Evolutionary conservation across 2,329 filamentous ascomycete species (phyloP), one percentile per base, ranked within the genome.

Genomic region (Trichoderma polysporum): DNA sequence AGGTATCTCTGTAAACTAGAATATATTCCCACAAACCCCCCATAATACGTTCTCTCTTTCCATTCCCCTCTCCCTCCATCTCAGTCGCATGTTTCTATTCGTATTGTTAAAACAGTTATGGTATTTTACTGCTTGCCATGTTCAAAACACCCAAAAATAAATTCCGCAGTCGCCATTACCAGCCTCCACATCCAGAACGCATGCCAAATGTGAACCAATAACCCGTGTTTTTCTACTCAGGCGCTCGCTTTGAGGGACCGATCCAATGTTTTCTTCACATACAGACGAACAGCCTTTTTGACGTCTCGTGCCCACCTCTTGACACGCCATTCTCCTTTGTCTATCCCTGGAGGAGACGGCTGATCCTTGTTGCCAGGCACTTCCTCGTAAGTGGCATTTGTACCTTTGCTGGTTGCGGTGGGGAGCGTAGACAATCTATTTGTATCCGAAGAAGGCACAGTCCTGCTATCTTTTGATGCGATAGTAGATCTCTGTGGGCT

Each of bases 271-370:
- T 71, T 75, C 63, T 71, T 75, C 58, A 80, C 70, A 59, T 75
- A 78, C 27, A 71, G 73, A 19, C 74, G 76, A 35, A 80, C 73
- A 35, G 72, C 74, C 45, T 71, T 72, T 54, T 73, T 79, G 27
- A 76, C 77, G 53, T 74, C 74, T 58, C 68, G 72, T 25, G 76
- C 76, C 78, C 78, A 80, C 41, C 72, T 73, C 66, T 72, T 75
- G 35, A 80, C 71, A 33, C 75, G 73, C 6, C 71, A 71, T 13
- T 68, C 71, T 58, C 69, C 69, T 61, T 70, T 73, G 50, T 69
- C 72, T 29, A 71, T 66, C 54, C 58, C 71, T 17, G 47, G 54
- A 19, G 70, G 69, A 49, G 37, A 35, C 29, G 66, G 33, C 62
- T 56, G 68, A 15, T 27, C 47, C 3, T 69, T 68, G 8, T 47